These are phyloP conservation scores for Trifolium pratense DNA, from an alignment of 306 rosid species.

Conservation along the genomic window DNA sequence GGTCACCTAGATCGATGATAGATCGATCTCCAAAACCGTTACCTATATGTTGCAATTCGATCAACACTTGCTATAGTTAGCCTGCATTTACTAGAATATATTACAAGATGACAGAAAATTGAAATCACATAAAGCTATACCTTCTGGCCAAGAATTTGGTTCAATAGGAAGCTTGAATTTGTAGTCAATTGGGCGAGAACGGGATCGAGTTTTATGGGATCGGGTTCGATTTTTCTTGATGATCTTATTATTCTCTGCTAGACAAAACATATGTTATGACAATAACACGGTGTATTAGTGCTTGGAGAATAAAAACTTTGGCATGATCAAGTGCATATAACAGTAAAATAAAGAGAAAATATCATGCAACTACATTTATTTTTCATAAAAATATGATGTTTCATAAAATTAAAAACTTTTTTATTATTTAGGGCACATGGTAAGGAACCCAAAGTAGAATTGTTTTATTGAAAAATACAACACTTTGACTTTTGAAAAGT, in stretches of 20 bases:
- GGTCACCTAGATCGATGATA: constrained; percentile 64
- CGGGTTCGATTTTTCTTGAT: constrained; percentile 39
- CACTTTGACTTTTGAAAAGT: too few relatives aligned
- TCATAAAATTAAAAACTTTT: too few relatives aligned
- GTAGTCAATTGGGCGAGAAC: constrained; percentile 55
- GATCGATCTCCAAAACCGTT: constrained; percentile 58
- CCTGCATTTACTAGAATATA: not conserved
- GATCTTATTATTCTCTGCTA: constrained; percentile 9
- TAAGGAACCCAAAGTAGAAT: too few relatives aligned
- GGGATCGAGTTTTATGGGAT: not conserved
- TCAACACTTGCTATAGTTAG: not conserved
- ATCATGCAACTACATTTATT: too few relatives aligned
- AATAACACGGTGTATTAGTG: not conserved
- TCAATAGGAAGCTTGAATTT: constrained; percentile 67
- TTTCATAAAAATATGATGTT: too few relatives aligned
- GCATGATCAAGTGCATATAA: not conserved
- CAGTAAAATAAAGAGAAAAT: too few relatives aligned
- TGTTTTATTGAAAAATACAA: too few relatives aligned
- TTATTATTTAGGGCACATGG: too few relatives aligned
- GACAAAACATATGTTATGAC: constrained; percentile 18
- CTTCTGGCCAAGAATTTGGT: constrained; percentile 48
- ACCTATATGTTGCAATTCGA: constrained; percentile 37
- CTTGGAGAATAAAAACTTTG: not conserved
- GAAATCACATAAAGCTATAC: constrained; percentile 20
- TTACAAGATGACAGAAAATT: not conserved